phyloP scores from a whole-genome alignment of 805 yeast genomes.

The Metschnikowia gelsemii region DNA sequence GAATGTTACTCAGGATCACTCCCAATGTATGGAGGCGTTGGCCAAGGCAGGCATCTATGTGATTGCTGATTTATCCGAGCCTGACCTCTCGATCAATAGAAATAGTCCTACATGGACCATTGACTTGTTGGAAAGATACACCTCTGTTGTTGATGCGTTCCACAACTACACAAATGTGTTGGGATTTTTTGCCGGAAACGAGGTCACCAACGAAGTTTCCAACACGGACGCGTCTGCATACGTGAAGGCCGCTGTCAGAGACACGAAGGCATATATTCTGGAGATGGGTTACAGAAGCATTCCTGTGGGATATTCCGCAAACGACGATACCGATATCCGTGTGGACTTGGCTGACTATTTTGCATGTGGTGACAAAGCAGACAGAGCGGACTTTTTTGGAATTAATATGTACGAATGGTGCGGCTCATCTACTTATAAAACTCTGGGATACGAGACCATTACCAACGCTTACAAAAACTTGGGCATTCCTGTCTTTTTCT shows the following conservation, averaged over 20 bases:
- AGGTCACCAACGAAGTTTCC: constrained; percentile 64
- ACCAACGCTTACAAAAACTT: constrained; percentile 63
- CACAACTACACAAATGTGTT: constrained; percentile 67
- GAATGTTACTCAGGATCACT: constrained; percentile 61
- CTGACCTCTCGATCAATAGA: constrained; percentile 62
- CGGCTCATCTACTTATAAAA: constrained; percentile 56
- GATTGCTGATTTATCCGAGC: constrained; percentile 81
- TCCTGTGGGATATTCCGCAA: constrained; percentile 82
- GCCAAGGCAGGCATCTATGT: constrained; percentile 88
- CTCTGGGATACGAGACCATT: constrained; percentile 66
- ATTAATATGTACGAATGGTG: constrained; percentile 91
- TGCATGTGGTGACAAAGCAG: constrained; percentile 67
- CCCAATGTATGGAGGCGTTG: constrained; percentile 63
- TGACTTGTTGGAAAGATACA: constrained; percentile 64
- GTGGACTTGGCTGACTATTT: constrained; percentile 70
- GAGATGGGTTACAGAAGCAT: constrained; percentile 60
- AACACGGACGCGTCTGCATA: constrained; percentile 77
- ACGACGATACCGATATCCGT: constrained; percentile 70
- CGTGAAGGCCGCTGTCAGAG: constrained; percentile 83
- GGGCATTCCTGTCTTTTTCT: constrained; percentile 73
- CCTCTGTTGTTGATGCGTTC: constrained; percentile 65
- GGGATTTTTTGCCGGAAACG: constrained; percentile 87
- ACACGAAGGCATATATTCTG: constrained; percentile 65
- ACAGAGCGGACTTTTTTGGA: constrained; percentile 78
- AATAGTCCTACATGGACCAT: constrained; percentile 61